Base-by-base conservation (phyloP, 495 filamentous ascomycete genomes). In the Aspergillus haitiensis region DNA sequence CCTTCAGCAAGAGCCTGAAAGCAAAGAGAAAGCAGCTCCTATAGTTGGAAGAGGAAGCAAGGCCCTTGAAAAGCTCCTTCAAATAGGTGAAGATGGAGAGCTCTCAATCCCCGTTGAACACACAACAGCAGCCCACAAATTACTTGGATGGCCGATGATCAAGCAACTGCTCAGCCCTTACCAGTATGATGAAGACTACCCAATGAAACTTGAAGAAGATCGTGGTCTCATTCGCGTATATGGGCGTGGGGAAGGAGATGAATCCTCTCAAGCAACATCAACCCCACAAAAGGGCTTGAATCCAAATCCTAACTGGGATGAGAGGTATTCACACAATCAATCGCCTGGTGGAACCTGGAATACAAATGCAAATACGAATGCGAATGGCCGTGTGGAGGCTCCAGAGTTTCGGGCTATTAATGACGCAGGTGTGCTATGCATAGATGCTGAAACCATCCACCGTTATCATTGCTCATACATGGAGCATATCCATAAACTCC, bases 401-500 rank as follows among this genome's bases (percentile, higher is more conserved):
- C 61, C 63, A 7, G 74, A 51, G 0, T 55, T 66, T 31, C 82
- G 80, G 33, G 82, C 85, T 1, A 77, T 91, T 11, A 81, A 82
- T 58, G 64, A 81, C 6, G 81, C 85, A 58, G 85, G 86, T 35
- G 76, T 82, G 11, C 75, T 91, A 12, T 88, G 86, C 52, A 81
- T 95, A 52, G 82, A 88, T 56, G 66, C 77, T 16, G 72, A 70
- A 11, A 89, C 81, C 2, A 78, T 96, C 7, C 77, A 77, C 58
- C 79, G 75, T 42, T 87, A 92, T 42, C 81, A 88, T 39, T 64
- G 82, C 13, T 89, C 86, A 70, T 98, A 91, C 69, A 74, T 92
- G 66, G 70, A 86, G 5, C 82, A 95, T 67, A 88, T 98, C 40
- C 88, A 96, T 64, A 89, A 85, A 55, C 84, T 98, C 69, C 94